Conservation (phyloP, 2,329 filamentous ascomycete genomes). For the Xylariomycetidae sp. region DNA sequence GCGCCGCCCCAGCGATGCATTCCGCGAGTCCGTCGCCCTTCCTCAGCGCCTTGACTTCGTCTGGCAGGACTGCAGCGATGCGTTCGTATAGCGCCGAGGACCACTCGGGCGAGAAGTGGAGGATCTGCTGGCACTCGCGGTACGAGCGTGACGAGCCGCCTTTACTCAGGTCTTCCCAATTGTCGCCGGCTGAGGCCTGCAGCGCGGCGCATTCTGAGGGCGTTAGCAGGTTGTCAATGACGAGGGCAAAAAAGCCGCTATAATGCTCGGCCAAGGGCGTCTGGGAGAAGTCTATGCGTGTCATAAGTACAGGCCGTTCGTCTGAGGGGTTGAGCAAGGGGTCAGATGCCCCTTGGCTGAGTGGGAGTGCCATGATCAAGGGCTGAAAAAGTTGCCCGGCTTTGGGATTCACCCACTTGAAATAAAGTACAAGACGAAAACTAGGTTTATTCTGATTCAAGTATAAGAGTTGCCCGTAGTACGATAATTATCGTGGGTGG, state of each 20-base stretch:
- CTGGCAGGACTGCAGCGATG: conserved; percentile 14
- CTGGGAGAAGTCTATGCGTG: conserved; percentile 18
- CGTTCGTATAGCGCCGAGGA: conserved; percentile 16
- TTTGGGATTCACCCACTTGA: too few relatives aligned
- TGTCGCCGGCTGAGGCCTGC: conserved; percentile 12
- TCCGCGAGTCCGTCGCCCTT: conserved; percentile 16
- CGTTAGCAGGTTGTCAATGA: conserved; percentile 21
- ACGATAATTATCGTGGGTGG: too few relatives aligned
- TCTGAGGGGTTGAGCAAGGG: conserved; percentile 12
- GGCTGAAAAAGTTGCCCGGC: too few relatives aligned
- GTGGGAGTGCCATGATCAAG: too few relatives aligned
- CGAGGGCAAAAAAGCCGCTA: conserved; percentile 19
- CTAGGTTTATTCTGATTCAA: too few relatives aligned
- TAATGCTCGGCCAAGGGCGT: conserved; percentile 18
- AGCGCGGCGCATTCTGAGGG: conserved; percentile 16
- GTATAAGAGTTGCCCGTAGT: too few relatives aligned
- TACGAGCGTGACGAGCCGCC: conserved; percentile 19
- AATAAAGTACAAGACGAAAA: too few relatives aligned
- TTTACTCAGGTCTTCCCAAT: conserved; percentile 18
- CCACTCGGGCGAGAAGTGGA: conserved; percentile 18
- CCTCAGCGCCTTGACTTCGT: conserved; percentile 15
- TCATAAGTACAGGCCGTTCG: conserved; percentile 7
- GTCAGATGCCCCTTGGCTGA: too few relatives aligned
- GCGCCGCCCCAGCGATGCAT: conserved; percentile 15
- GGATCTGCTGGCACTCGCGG: conserved; percentile 20